These are phyloP conservation scores for Colletotrichum destructivum DNA, from an alignment of 2,329 filamentous ascomycete genomes.

Conservation along the genomic window DNA sequence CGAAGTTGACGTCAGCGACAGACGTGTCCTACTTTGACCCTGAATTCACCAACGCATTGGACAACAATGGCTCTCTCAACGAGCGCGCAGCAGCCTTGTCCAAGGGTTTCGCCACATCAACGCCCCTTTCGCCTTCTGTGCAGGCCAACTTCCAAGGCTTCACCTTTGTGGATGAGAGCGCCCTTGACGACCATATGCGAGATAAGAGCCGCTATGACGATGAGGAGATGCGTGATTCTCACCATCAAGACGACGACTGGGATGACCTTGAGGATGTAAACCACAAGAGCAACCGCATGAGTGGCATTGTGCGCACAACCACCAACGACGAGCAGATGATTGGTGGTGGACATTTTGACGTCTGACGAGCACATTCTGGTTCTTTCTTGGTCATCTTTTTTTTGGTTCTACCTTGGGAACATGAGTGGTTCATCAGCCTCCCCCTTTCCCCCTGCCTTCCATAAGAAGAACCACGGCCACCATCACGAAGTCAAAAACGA, in stretches of 20 bases:
- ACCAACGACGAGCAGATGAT: constrained; percentile 76
- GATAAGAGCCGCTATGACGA: constrained; percentile 64
- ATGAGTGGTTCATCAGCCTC: constrained; percentile 31
- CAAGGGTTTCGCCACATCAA: constrained; percentile 88
- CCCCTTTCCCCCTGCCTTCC: constrained; percentile 15
- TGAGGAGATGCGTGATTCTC: constrained; percentile 74
- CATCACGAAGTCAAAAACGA: constrained; percentile 43
- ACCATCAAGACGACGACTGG: constrained; percentile 67
- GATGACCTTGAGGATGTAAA: constrained; percentile 72
- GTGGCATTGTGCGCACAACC: constrained; percentile 71
- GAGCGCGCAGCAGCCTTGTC: constrained; percentile 90
- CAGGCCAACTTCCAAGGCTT: constrained; percentile 99
- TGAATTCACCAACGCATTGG: constrained; percentile 95
- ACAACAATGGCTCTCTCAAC: constrained; percentile 89
- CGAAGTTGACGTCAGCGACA: constrained; percentile 94
- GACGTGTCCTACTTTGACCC: constrained; percentile 99
- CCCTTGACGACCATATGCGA: constrained; percentile 87
- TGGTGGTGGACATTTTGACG: constrained; percentile 74
- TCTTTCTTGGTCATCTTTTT: constrained; percentile 12
- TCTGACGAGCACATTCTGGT: constrained; percentile 57
- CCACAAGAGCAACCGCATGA: constrained; percentile 72
- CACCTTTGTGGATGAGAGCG: constrained; percentile 98
- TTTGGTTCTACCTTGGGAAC: constrained; percentile 29
- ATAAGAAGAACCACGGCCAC: constrained; percentile 28
- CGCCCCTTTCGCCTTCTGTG: constrained; percentile 92